Evolutionary conservation across 345 rosid species (phyloP), one percentile per base, ranked within the genome.

Genomic region (Brassica carinata): DNA sequence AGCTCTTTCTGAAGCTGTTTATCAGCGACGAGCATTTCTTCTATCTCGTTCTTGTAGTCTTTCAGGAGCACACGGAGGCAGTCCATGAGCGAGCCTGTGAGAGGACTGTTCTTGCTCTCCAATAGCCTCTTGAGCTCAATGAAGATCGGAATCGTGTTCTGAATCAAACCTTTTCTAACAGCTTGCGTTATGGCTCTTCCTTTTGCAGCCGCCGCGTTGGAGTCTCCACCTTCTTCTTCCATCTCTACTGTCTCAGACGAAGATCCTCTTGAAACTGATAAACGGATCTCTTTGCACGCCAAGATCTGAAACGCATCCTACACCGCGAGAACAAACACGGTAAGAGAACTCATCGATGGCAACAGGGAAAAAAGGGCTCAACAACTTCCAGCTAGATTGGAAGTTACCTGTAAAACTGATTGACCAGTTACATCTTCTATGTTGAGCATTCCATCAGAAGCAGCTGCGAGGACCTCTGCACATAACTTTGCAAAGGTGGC

Each of bases 401-500:
- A 30, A 57, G 29, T 58, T 84, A 93, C 99, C 98, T 91, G 97
- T 67, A 95, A 86, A 86, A 93, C 98, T 38, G 96, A 85, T 71
- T 93, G 99, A 67, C 93, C 93, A 4, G 92, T 86, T 72, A 68
- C 64, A 74, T 95, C 97, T 7, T 89, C 89, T 18, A 93, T 79
- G 65, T 77, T 91, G 76, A 93, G 97, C 89, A 91, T 89, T 64
- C 96, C 93, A 84, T 90, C 97, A 5, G 99, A 89, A 66, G 96
- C 96, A 81, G 96, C 94, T 34, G 96, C 97, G 64, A 96, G 98
- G 81, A 96, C 86, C 85, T 96, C 98, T 7, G 94, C 90, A 77
- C 99, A 96, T 71, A 95, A 83, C 87, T 95, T 93, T n/a, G 99
- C 97, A 73, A 93, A 93, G 40, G 98, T 91, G 43, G 98, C 99